Base-by-base conservation (phyloP, 495 filamentous ascomycete genomes). In the Antarctomyces pellizariae region DNA sequence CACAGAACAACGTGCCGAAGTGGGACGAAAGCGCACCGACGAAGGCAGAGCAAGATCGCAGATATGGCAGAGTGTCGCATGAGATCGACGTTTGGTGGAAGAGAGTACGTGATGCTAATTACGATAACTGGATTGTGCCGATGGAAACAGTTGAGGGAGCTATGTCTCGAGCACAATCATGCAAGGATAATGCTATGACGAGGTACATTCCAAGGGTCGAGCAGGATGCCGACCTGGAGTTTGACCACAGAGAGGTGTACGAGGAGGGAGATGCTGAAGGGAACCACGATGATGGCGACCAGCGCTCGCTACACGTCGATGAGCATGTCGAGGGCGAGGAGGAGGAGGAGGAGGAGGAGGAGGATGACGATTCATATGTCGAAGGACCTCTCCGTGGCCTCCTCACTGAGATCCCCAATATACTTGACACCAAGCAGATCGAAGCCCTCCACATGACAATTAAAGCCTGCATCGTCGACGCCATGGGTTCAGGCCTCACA, bases 401-500 rank as follows among this genome's bases (percentile, higher is more conserved):
- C 3, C 47, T 93, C 20, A 91, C 82, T 3, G 83, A 91, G 44
- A 75, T 93, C 15, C 83, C 83, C n/a, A 71, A 91, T 31, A 82
- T 91, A 10, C 57, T 93, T 9, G 80, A 82, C 15, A 82, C 83
- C 0, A 75, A 74, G 23, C 83, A 93, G 48, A 93, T 93, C 24
- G 80, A 91, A 45, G 79, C 80, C 4, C 52, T 93, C 30, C 82
- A 86, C 23, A 89, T 93, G 79, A 82, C 89, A 22, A 67, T 91
- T 32, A 83, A 91, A 44, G 75, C 72, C 5, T 80, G 78, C 33
- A 86, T 91, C 26, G 69, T 84, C 10, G 69, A 71, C 39, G 71
- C 64, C 9, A 57, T 67, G 2, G 59, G 59, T 12, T 52, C 59
- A 12, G 56, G 56, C 1, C 46, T 59, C 0, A 61, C 53, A 18